Percentiles rank a stretch among this genome's conserved stretches.
Conservation (phyloP, 2,329 filamentous ascomycete species). For the Penicillium verrucosum region DNA sequence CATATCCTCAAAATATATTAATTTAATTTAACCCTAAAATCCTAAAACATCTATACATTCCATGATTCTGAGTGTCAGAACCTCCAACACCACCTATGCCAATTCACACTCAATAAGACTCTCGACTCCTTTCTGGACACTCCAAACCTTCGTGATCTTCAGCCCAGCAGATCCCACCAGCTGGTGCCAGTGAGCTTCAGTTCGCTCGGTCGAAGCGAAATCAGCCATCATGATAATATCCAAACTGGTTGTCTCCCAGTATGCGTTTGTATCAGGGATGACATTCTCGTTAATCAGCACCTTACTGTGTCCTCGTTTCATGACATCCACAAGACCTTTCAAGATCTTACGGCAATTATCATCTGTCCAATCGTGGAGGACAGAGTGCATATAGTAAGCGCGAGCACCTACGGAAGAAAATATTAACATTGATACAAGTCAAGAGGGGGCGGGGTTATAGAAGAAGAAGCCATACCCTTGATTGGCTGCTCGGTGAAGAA, state of each 20-base stretch:
- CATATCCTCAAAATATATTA: not conserved
- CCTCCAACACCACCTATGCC: not conserved
- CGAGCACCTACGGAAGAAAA: slow-evolving; percentile 25
- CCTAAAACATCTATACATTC: too few species aligned
- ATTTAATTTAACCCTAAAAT: too few species aligned
- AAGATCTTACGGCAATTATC: slow-evolving; percentile 29
- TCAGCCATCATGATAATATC: slow-evolving; percentile 46
- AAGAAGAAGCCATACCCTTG: slow-evolving; percentile 31
- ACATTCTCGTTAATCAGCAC: slow-evolving; percentile 46
- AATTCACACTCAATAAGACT: slow-evolving; percentile 28
- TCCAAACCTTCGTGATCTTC: slow-evolving; percentile 38
- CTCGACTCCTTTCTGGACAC: slow-evolving; percentile 17
- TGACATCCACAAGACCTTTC: slow-evolving; percentile 21
- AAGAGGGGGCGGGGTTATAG: too few species aligned
- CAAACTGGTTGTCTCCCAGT: slow-evolving; percentile 32
- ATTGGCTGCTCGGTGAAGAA: slow-evolving; percentile 49
- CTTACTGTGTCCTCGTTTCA: slow-evolving; percentile 42
- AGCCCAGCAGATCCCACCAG: slow-evolving; percentile 36
- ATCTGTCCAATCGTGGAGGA: slow-evolving; percentile 36
- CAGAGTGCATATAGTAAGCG: slow-evolving; percentile 35
- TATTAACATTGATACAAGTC: not conserved
- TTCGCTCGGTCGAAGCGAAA: slow-evolving; percentile 41
- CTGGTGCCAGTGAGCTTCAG: slow-evolving; percentile 38
- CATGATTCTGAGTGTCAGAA: not conserved
- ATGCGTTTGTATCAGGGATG: slow-evolving; percentile 38